Percentiles rank a stretch among this genome's conserved stretches.
phyloP scores from a whole-genome alignment of 78 protist species.

The Capsaspora owczarzaki region DNA sequence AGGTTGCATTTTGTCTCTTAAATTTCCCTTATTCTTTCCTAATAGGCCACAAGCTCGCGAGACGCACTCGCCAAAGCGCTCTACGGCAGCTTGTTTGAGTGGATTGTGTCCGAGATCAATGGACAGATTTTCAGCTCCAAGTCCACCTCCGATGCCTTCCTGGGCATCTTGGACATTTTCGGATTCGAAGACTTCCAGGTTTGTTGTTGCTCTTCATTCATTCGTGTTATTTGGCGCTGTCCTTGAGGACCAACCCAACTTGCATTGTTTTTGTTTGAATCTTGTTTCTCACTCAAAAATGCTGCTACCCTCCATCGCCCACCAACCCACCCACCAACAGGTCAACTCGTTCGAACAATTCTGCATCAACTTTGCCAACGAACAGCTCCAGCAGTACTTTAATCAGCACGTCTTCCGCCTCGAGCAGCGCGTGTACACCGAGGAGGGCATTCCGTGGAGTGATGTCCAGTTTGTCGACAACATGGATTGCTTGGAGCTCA shows the following conservation, averaged over 20 bases:
- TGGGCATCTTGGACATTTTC: slow-evolving; percentile 69
- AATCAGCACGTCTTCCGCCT: slow-evolving; percentile 59
- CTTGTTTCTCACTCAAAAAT: too few relatives aligned
- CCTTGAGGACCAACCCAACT: too few relatives aligned
- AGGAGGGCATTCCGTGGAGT: slow-evolving; percentile 35
- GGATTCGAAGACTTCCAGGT: slow-evolving; percentile 62
- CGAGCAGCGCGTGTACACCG: slow-evolving; percentile 43
- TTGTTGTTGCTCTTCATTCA: neutral
- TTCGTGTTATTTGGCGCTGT: neutral
- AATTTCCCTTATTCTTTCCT: neutral
- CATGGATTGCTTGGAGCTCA: neutral
- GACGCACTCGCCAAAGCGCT: slow-evolving; percentile 23
- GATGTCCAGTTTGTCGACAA: slow-evolving; percentile 28
- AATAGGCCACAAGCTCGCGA: neutral
- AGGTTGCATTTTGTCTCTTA: too few relatives aligned
- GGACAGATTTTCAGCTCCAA: neutral
- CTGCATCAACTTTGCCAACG: slow-evolving; percentile 72
- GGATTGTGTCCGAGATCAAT: neutral
- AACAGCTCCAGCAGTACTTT: slow-evolving; percentile 77
- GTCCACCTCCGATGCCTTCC: neutral
- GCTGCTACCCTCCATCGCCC: too few relatives aligned
- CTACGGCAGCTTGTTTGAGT: slow-evolving; percentile 11
- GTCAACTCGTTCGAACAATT: neutral
- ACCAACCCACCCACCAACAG: too few relatives aligned
- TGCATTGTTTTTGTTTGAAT: too few relatives aligned